Evolutionary conservation across 2,329 filamentous ascomycete species (phyloP).

Genomic region (Fusarium oligoseptatum): DNA sequence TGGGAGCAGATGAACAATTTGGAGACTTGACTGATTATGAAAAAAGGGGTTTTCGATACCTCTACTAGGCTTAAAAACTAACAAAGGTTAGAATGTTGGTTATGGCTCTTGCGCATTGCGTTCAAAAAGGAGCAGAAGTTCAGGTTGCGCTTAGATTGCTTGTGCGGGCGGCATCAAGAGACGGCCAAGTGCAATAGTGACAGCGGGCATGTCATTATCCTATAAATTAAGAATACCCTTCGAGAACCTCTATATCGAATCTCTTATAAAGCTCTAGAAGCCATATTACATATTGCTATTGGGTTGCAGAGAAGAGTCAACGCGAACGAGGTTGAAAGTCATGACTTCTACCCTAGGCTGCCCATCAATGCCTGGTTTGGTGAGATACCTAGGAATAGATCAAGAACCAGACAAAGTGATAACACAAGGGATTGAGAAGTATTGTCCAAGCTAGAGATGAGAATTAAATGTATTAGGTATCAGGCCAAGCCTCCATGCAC

Average conservation of each 20-base stretch:
- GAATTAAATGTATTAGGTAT: constrained; percentile 41
- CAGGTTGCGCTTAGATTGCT: background rate
- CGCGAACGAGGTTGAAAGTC: background rate
- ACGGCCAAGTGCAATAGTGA: background rate
- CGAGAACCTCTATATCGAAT: background rate
- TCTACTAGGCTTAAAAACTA: background rate
- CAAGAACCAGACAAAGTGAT: no score
- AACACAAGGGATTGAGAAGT: background rate
- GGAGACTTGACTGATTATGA: constrained; percentile 11
- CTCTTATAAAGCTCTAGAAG: no score
- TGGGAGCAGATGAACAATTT: constrained; percentile 3
- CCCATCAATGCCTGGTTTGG: background rate
- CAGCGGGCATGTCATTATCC: background rate
- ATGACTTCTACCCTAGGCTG: background rate
- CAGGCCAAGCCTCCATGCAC: constrained; percentile 21
- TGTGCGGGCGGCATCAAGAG: background rate
- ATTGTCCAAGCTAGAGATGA: constrained; percentile 21
- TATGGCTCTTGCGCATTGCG: background rate
- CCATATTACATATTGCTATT: no score
- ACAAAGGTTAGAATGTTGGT: background rate
- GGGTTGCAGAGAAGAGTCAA: background rate
- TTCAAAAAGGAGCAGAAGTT: background rate
- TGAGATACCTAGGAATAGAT: no score
- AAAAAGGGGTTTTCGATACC: constrained; percentile 9
- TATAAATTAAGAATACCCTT: background rate